These are phyloP conservation scores for Exophiala sp. DNA, from an alignment of 2,329 filamentous ascomycete species.

Conservation along the genomic window DNA sequence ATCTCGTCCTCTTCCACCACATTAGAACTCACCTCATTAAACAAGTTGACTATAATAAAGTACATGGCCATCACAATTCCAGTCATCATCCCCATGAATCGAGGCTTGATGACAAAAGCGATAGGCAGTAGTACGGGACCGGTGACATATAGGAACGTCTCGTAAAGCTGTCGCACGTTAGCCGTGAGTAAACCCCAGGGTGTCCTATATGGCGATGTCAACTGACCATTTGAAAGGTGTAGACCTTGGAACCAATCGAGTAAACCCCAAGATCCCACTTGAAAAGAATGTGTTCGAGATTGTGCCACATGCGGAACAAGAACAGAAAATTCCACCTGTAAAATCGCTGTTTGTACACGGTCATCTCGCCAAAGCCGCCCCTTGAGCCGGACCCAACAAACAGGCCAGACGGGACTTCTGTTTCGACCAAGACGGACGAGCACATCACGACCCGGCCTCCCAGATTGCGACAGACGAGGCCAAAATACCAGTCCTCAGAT, in stretches of 20 bases:
- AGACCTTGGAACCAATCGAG: conserved; percentile 50
- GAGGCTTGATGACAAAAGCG: conserved; percentile 42
- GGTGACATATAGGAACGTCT: conserved; percentile 46
- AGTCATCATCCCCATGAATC: conserved; percentile 40
- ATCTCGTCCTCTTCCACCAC: not conserved
- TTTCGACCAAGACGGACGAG: conserved; percentile 50
- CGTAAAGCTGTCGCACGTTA: conserved; percentile 36
- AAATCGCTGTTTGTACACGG: conserved; percentile 51
- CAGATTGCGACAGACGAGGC: conserved; percentile 44
- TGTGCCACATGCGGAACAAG: conserved; percentile 48
- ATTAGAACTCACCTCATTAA: conserved; percentile 41
- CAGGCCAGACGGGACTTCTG: conserved; percentile 45
- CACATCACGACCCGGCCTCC: conserved; percentile 50
- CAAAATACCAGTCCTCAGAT: conserved; percentile 54
- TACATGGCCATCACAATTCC: conserved; percentile 43
- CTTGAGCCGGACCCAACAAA: conserved; percentile 42
- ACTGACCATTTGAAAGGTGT: conserved; percentile 45
- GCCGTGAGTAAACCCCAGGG: not conserved
- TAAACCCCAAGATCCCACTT: conserved; percentile 49
- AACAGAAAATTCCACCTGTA: conserved; percentile 54
- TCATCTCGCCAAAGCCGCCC: conserved; percentile 53
- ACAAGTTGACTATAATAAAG: conserved; percentile 43
- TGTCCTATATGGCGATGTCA: not conserved
- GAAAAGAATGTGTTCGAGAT: conserved; percentile 45
- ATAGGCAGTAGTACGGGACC: conserved; percentile 47